These are phyloP conservation scores for Talaromyces ruber DNA, from an alignment of 495 filamentous ascomycete genomes.

Conservation along the genomic window DNA sequence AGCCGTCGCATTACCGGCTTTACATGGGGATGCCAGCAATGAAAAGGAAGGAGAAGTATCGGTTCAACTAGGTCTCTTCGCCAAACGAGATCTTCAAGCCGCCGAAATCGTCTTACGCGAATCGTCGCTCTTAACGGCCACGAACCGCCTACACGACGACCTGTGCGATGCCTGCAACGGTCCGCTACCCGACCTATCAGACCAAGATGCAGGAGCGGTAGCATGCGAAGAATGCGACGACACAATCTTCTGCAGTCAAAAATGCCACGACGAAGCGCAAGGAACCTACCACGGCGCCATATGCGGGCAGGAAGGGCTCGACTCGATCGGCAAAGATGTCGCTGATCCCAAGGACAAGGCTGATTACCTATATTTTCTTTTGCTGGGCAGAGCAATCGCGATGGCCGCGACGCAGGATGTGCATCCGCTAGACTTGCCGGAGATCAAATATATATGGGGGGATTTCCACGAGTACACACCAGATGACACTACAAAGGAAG, in stretches of 20 bases:
- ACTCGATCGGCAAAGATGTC: slow-evolving; percentile 72
- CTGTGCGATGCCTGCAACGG: slow-evolving; percentile 78
- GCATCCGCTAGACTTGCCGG: slow-evolving; percentile 74
- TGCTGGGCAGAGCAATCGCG: slow-evolving; percentile 71
- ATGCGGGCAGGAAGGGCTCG: slow-evolving; percentile 69
- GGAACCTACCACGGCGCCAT: slow-evolving; percentile 74
- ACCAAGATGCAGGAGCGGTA: slow-evolving; percentile 24
- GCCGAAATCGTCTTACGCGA: slow-evolving; percentile 74
- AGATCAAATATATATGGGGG: slow-evolving; percentile 95
- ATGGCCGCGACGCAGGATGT: slow-evolving; percentile 74
- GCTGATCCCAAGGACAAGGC: slow-evolving; percentile 58
- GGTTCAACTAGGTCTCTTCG: slow-evolving; percentile 82
- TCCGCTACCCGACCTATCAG: slow-evolving; percentile 54
- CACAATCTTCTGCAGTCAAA: slow-evolving; percentile 74
- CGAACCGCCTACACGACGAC: slow-evolving; percentile 68
- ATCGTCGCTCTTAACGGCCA: slow-evolving; percentile 72
- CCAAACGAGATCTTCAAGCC: slow-evolving; percentile 67
- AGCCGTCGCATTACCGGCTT: slow-evolving; percentile 60
- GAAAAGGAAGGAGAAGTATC: slow-evolving; percentile 26
- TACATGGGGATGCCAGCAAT: slow-evolving; percentile 33
- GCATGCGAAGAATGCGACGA: slow-evolving; percentile 70
- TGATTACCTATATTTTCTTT: slow-evolving; percentile 69
- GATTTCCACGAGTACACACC: slow-evolving; percentile 46
- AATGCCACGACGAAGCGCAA: slow-evolving; percentile 65
- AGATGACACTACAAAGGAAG: slow-evolving; percentile 5